Conservation (phyloP, 108 stramenopile genomes). For the Stephanodiscus minutulus region DNA sequence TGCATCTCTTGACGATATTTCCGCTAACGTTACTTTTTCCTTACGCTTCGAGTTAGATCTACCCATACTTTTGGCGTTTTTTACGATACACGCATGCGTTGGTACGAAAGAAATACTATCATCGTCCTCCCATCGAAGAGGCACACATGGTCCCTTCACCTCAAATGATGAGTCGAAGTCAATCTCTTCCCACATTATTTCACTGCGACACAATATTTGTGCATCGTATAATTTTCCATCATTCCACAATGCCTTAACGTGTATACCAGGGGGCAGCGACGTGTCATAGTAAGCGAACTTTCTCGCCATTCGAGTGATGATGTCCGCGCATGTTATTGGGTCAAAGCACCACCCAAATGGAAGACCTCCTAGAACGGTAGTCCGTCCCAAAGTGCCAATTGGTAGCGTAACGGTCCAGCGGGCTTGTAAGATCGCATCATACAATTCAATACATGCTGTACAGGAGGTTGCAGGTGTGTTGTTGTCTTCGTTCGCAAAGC, state of each 20-base stretch:
- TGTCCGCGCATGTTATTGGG: slow-evolving; percentile 20
- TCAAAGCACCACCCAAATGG: slow-evolving; percentile 44
- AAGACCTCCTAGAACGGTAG: slow-evolving; percentile 19
- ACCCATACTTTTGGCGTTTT: neutral
- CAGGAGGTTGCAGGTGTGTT: neutral
- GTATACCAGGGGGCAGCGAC: slow-evolving; percentile 28
- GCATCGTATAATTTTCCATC: slow-evolving; percentile 37
- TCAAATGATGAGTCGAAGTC: slow-evolving; percentile 5
- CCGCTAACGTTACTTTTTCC: neutral
- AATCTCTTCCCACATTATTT: slow-evolving; percentile 32
- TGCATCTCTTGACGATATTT: slow-evolving; percentile 3
- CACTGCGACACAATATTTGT: slow-evolving; percentile 5
- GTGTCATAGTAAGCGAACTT: slow-evolving; percentile 34
- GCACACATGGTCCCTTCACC: slow-evolving; percentile 23
- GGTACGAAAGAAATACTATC: slow-evolving; percentile 37
- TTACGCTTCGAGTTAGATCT: neutral
- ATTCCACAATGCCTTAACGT: slow-evolving; percentile 33
- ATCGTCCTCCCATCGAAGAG: slow-evolving; percentile 43
- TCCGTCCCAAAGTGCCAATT: neutral
- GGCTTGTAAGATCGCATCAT: slow-evolving; percentile 28
- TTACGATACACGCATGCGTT: slow-evolving; percentile 10
- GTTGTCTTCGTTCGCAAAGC: neutral
- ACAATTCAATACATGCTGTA: slow-evolving; percentile 24
- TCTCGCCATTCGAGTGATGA: slow-evolving; percentile 29
- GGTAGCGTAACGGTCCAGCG: slow-evolving; percentile 28